Conservation (phyloP, 2,329 filamentous ascomycete genomes). For the Neofusicoccum laricinum region DNA sequence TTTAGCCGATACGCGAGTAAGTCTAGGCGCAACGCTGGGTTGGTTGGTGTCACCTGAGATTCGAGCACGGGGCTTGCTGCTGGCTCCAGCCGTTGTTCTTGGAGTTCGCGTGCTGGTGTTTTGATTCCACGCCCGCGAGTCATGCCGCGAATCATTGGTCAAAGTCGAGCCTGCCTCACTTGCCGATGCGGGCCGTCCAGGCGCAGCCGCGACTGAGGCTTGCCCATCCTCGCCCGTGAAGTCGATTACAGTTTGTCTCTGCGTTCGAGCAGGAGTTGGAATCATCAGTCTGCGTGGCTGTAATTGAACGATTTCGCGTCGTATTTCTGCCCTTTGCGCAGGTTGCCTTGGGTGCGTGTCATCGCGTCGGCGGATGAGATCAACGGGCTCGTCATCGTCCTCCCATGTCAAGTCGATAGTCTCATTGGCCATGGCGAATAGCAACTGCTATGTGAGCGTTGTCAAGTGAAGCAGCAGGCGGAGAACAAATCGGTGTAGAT, state of each 20-base stretch:
- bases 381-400: not conserved
- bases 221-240: not conserved
- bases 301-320: not conserved
- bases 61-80: slow-evolving; percentile 1
- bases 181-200: not conserved
- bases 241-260: not conserved
- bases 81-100: not conserved
- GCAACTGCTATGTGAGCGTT: not conserved
- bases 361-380: not conserved
- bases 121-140: slow-evolving; percentile 11
- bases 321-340: not conserved
- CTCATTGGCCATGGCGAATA: not conserved
- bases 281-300: not conserved
- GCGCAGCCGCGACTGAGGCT: not conserved
- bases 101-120: slow-evolving; percentile 9
- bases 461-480: not conserved
- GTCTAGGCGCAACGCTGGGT: not conserved
- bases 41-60: slow-evolving; percentile 1
- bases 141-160: not conserved
- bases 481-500: not conserved
- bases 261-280: not conserved
- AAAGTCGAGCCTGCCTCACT: not conserved
- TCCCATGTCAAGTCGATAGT: not conserved
- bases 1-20: slow-evolving; percentile 7
- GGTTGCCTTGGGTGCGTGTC: not conserved